Evolutionary conservation across 2,329 filamentous ascomycete genomes (phyloP).

Genomic region (Beauveria varroae): DNA sequence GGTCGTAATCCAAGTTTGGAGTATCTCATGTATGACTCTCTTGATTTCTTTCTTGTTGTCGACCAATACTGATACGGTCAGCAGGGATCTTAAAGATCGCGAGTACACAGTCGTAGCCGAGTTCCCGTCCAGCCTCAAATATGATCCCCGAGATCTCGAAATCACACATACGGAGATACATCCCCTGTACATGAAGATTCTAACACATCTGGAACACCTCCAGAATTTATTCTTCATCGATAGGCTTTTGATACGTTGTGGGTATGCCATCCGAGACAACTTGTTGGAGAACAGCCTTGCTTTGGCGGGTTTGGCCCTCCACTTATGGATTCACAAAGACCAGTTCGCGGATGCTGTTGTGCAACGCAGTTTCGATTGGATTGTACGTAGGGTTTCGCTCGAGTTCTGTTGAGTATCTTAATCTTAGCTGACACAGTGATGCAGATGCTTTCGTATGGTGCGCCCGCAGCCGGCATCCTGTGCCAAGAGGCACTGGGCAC

Average conservation of each 20-base stretch:
- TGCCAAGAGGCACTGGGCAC: conserved; percentile 42
- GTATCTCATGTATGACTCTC: conserved; percentile 16
- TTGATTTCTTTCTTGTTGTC: not conserved
- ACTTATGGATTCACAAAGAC: conserved; percentile 44
- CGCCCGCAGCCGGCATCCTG: conserved; percentile 41
- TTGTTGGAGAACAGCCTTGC: conserved; percentile 39
- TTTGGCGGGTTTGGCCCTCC: conserved; percentile 37
- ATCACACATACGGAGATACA: conserved; percentile 21
- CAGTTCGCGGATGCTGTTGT: conserved; percentile 27
- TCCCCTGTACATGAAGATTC: conserved; percentile 34
- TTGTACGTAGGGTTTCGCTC: conserved; percentile 26
- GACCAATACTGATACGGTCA: not conserved
- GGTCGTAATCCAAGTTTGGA: conserved; percentile 13
- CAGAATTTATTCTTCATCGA: conserved; percentile 54
- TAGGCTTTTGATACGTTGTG: conserved; percentile 42
- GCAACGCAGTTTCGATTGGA: conserved; percentile 40
- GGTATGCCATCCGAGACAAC: conserved; percentile 28
- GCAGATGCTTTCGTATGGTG: conserved; percentile 40
- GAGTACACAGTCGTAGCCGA: conserved; percentile 25
- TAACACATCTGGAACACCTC: conserved; percentile 42
- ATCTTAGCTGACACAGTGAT: conserved; percentile 15
- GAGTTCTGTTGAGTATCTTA: not conserved
- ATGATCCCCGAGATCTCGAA: conserved; percentile 30
- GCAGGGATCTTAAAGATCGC: conserved; percentile 29
- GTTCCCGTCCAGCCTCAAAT: conserved; percentile 32